Evolutionary conservation across 208 protist species (phyloP).

Genomic region (Trypanosoma scelopori): DNA sequence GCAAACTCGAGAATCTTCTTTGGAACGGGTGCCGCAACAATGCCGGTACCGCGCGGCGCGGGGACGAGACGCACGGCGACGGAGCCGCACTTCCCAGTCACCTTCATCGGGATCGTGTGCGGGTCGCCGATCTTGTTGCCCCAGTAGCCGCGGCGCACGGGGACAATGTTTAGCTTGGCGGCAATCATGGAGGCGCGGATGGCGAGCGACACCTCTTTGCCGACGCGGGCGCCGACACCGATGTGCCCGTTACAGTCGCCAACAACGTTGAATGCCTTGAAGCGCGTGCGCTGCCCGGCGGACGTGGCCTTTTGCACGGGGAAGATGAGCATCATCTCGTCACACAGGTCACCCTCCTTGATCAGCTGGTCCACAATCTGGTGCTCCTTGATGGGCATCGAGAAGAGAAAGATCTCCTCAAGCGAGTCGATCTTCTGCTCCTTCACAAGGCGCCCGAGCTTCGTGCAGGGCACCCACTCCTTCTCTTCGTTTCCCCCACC

Average conservation of each 20-base stretch:
- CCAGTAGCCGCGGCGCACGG: slow-evolving; percentile 99
- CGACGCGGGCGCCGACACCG: slow-evolving; percentile 98
- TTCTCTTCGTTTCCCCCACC: slow-evolving; percentile 76
- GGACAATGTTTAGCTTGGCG: slow-evolving; percentile 98
- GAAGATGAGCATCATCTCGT: slow-evolving; percentile 98
- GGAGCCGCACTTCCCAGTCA: slow-evolving; percentile 99
- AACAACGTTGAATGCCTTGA: slow-evolving; percentile 99
- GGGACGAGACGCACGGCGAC: slow-evolving; percentile 98
- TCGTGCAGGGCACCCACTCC: slow-evolving; percentile 98
- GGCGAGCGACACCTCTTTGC: slow-evolving; percentile 99
- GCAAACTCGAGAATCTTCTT: slow-evolving; percentile 99
- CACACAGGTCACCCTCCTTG: slow-evolving; percentile 65
- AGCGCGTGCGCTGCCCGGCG: slow-evolving; percentile 99
- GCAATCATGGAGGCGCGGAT: slow-evolving; percentile 98
- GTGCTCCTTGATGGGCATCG: slow-evolving; percentile 99
- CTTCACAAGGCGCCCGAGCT: slow-evolving; percentile 98
- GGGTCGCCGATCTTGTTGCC: slow-evolving; percentile 98
- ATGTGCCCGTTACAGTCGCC: slow-evolving; percentile 98
- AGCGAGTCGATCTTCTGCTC: slow-evolving; percentile 96
- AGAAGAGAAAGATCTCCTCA: slow-evolving; percentile 99
- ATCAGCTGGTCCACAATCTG: slow-evolving; percentile 99
- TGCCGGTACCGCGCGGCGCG: slow-evolving; percentile 99
- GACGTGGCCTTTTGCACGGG: slow-evolving; percentile 99
- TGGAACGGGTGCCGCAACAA: slow-evolving; percentile 97
- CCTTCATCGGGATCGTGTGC: slow-evolving; percentile 99